phyloP scores from a whole-genome alignment of 495 filamentous ascomycete species.

The Entonaema liquescens region DNA sequence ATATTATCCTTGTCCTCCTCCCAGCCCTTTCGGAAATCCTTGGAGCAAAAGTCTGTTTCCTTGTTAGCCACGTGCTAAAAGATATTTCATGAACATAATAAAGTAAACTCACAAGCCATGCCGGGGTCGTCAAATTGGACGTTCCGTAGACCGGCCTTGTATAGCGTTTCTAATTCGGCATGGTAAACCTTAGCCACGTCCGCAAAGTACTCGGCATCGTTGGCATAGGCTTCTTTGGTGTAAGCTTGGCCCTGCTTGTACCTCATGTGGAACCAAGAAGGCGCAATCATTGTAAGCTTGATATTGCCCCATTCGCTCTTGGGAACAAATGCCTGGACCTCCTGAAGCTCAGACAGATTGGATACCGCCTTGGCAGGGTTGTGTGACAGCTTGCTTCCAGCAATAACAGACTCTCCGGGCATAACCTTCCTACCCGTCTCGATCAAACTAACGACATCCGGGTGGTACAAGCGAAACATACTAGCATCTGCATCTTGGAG shows the following conservation, averaged over 20 bases:
- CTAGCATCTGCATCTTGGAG: constrained; percentile 71
- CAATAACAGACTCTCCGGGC: constrained; percentile 77
- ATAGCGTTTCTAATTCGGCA: constrained; percentile 69
- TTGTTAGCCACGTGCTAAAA: neutral
- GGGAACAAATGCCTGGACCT: constrained; percentile 68
- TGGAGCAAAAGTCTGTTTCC: constrained; percentile 74
- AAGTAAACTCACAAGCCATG: constrained; percentile 68
- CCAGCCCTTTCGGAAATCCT: constrained; percentile 77
- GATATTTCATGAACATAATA: neutral
- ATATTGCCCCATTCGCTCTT: constrained; percentile 67
- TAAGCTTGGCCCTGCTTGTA: constrained; percentile 76
- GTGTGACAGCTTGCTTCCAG: constrained; percentile 76
- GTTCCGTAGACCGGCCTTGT: constrained; percentile 73
- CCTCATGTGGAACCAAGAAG: constrained; percentile 76
- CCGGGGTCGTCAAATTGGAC: constrained; percentile 81
- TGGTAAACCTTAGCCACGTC: constrained; percentile 80
- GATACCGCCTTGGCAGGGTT: constrained; percentile 67
- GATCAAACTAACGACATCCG: constrained; percentile 78
- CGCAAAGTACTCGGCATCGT: constrained; percentile 74
- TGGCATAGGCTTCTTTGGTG: constrained; percentile 68
- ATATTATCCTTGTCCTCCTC: constrained; percentile 66
- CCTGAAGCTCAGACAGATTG: constrained; percentile 74
- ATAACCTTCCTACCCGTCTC: constrained; percentile 67
- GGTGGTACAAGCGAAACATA: constrained; percentile 80
- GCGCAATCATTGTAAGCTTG: constrained; percentile 78